These are phyloP conservation scores for Chlamydomonas asymmetrica DNA, from an alignment of 139 green algal species.

Conservation along the genomic window DNA sequence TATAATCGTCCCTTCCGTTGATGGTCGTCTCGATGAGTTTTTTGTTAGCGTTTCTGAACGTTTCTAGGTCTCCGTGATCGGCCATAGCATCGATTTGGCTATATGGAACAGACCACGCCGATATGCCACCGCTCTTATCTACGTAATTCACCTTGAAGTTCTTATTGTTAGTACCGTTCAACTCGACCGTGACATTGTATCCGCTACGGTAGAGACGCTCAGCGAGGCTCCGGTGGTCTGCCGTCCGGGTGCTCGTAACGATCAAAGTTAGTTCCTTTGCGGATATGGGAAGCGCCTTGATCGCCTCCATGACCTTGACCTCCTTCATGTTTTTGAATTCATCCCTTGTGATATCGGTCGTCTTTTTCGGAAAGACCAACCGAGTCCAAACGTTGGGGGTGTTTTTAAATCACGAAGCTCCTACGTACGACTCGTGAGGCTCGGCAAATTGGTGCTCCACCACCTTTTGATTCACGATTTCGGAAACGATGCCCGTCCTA, in stretches of 20 bases:
- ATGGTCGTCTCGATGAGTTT: not conserved
- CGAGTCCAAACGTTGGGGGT: not conserved
- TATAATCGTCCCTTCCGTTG: not conserved
- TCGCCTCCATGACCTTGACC: not conserved
- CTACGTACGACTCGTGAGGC: not conserved
- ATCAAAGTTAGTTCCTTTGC: constrained; percentile 1
- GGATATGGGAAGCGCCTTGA: not conserved
- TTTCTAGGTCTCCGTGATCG: not conserved
- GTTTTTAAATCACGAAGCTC: not conserved
- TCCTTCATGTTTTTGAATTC: not conserved
- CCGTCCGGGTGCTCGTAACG: not conserved
- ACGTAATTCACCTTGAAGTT: not conserved
- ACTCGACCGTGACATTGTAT: not conserved
- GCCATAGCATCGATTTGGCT: not conserved
- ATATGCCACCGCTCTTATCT: not conserved
- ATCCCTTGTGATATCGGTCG: not conserved
- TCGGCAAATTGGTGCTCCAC: constrained; percentile 5
- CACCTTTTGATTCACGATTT: not conserved
- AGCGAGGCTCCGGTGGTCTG: not conserved
- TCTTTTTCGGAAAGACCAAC: not conserved
- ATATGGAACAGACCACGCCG: not conserved
- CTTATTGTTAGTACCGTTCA: not conserved
- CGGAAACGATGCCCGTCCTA: not conserved
- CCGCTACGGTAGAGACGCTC: not conserved
- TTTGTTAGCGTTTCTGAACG: not conserved